phyloP scores from a whole-genome alignment of 2,329 filamentous ascomycete genomes.

The Metarhizium guizhouense region DNA sequence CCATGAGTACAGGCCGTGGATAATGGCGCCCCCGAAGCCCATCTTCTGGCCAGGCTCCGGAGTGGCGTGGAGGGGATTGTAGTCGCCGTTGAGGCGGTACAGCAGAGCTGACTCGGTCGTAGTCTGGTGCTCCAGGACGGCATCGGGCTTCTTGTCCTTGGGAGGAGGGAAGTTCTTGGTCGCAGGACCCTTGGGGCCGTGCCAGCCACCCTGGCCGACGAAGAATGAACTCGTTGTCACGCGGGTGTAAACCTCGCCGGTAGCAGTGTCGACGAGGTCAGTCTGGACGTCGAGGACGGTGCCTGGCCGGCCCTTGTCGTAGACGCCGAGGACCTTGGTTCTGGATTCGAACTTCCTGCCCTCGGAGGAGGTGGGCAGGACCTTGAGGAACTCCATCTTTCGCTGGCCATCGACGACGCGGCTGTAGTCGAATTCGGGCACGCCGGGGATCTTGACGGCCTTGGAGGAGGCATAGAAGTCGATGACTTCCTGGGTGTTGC shows the following conservation, averaged over 20 bases:
- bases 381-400: conserved; percentile 66
- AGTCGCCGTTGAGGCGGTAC: conserved; percentile 85
- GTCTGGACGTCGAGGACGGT: conserved; percentile 75
- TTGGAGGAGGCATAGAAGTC: conserved; percentile 73
- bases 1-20: conserved; percentile 84
- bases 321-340: conserved; percentile 72
- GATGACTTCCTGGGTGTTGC: conserved; percentile 63
- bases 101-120: conserved; percentile 63
- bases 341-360: conserved; percentile 69
- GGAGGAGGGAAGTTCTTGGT: conserved; percentile 72
- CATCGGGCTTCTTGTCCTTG: conserved; percentile 64
- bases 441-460: conserved; percentile 58
- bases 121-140: conserved; percentile 60
- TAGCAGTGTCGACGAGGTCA: conserved; percentile 61
- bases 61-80: conserved; percentile 85
- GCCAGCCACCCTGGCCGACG: conserved; percentile 73
- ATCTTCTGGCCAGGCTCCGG: conserved; percentile 80
- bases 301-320: conserved; percentile 80
- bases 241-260: conserved; percentile 62
- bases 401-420: conserved; percentile 80
- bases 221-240: conserved; percentile 67
- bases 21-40: conserved; percentile 83
- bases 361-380: conserved; percentile 61
- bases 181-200: conserved; percentile 80
- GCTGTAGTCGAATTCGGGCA: conserved; percentile 66